Base-by-base conservation (phyloP, 495 filamentous ascomycete genomes). In the Xanthoparmelia taractica region DNA sequence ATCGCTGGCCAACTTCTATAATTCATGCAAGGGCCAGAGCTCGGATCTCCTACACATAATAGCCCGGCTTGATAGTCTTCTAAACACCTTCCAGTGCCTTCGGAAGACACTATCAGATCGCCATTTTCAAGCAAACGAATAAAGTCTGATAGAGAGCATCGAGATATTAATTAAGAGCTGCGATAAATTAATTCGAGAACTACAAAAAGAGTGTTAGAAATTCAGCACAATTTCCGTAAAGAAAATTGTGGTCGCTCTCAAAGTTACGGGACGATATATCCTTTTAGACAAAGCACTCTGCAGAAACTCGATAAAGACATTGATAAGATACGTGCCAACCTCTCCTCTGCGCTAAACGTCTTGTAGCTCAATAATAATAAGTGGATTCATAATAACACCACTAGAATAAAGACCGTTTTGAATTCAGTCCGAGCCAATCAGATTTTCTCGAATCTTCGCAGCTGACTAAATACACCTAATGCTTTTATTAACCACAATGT, bases 391-490 rank as follows among this genome's bases (percentile, higher is more conserved):
- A 57, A 68, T 55, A 45, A 65, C 12, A 58, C 73, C 40, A 59
- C 65, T 13, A 63, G 67, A 10, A 36, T 68, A 31, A 71, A 66
- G 65, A 15, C 57, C 6, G 18, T 69, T 18, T 36, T 69, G 37
- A 43, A 67, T 5, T 52, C 70, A 40, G 60, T 71, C 59, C 50
- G 48, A 63, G 45, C 57, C 52, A 34, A 45, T 40, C 69, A 75
- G n/a, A 37, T 70, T n/a, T 73, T 71, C 18, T 43, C 59, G n/a
- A 63, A 54, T 6, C 67, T 77, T 60, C 63, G 62, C 63, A 33
- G 31, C 29, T 76, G 72, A 73, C 65, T 76, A 27, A 66, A 59
- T 27, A 70, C 73, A 11, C 71, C 73, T 17, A 69, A 76, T 63
- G 65, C 67, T 6, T 58, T 66, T n/a, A 43, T 71, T 15, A 68